Percentiles rank a stretch among this genome's conserved stretches.
Conservation (phyloP, 345 rosid species). For the Aquilaria yunnanensis region DNA sequence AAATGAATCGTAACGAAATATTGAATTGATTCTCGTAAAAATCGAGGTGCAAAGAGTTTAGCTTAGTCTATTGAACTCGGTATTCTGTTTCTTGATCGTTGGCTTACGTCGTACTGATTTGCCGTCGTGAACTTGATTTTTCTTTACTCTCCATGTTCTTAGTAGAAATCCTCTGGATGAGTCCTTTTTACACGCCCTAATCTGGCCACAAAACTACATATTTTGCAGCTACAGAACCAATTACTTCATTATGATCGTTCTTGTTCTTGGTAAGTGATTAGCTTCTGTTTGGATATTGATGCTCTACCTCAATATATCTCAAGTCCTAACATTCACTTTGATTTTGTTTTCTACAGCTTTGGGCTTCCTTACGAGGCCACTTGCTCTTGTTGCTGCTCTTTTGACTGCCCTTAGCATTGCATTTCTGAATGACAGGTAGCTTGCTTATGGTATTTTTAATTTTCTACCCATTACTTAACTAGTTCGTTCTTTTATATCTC, state of each 20-base stretch:
- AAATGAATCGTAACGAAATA: no score
- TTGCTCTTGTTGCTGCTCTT: slow-evolving; percentile 63
- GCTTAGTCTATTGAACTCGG: no score
- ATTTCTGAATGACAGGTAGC: slow-evolving; percentile 75
- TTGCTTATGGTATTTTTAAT: neutral
- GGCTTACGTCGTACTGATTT: no score
- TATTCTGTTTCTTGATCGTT: no score
- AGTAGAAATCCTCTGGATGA: no score
- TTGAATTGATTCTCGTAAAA: no score
- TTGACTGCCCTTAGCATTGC: slow-evolving; percentile 61
- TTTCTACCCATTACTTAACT: no score
- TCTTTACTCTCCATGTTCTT: neutral
- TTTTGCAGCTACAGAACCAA: slow-evolving; percentile 85
- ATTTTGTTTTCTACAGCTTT: slow-evolving; percentile 34
- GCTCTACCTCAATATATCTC: neutral
- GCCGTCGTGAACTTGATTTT: neutral
- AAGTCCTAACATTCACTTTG: neutral
- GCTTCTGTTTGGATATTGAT: slow-evolving; percentile 5
- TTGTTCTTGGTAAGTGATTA: slow-evolving; percentile 57
- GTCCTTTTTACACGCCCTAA: no score
- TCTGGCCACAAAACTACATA: neutral
- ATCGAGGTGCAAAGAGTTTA: no score
- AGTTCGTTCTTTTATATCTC: no score
- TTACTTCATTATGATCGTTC: slow-evolving; percentile 76
- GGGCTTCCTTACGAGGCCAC: slow-evolving; percentile 83